Percentiles rank a stretch among this genome's conserved stretches.
phyloP scores from a whole-genome alignment of 169 alveolate species.

The Eimeria falciformis region DNA sequence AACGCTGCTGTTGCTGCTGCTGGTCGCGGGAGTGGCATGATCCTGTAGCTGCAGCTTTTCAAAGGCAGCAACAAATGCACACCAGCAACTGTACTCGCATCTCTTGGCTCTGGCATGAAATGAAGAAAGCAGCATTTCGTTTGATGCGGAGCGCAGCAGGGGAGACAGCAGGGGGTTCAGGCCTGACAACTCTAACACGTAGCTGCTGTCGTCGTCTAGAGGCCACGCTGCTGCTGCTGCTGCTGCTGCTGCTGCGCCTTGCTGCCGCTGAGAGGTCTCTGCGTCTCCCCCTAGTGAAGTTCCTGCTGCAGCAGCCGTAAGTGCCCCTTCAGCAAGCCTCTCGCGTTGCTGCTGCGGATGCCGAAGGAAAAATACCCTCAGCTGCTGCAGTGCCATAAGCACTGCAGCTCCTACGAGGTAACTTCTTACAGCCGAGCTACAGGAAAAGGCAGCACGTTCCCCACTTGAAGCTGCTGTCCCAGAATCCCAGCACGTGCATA shows the following conservation, averaged over 20 bases:
- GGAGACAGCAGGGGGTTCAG: slow-evolving; percentile 36
- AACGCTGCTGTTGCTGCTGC: slow-evolving; percentile 31
- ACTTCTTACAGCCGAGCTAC: neutral
- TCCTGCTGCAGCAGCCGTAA: slow-evolving; percentile 31
- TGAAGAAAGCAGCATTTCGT: neutral
- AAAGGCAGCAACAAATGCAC: slow-evolving; percentile 13
- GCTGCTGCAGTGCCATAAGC: neutral
- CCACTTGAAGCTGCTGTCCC: neutral
- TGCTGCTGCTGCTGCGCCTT: slow-evolving; percentile 10
- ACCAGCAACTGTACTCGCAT: slow-evolving; percentile 36
- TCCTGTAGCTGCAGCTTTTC: neutral
- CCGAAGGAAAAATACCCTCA: neutral
- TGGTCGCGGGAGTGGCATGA: too few species aligned
- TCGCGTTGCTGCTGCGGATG: slow-evolving; percentile 13
- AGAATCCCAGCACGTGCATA: too few species aligned
- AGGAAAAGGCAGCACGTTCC: neutral
- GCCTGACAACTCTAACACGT: neutral
- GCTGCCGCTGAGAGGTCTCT: neutral
- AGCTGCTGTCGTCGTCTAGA: slow-evolving; percentile 35
- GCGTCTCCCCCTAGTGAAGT: neutral
- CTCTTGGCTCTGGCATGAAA: neutral
- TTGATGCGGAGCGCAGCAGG: neutral
- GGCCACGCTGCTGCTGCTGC: slow-evolving; percentile 32
- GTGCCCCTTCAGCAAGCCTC: too few species aligned
- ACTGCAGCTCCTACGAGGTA: neutral